Evolutionary conservation across 306 rosid genomes (phyloP).

Genomic region (Inga laurina): DNA sequence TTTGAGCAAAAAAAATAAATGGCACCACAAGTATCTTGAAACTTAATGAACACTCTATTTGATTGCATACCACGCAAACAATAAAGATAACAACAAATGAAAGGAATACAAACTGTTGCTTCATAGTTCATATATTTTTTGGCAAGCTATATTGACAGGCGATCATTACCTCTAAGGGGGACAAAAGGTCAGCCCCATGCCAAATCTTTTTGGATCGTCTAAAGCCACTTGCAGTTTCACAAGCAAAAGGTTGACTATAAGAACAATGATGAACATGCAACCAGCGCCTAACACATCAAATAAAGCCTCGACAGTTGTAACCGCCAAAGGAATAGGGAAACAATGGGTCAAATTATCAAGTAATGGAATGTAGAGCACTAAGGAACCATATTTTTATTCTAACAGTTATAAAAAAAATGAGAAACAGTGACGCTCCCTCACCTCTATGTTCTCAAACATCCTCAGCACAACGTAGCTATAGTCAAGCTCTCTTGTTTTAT

Average conservation of each 20-base stretch:
- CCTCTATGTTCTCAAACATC: constrained; percentile 93
- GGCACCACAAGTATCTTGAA: constrained; percentile 1
- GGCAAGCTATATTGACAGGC: constrained; percentile 12
- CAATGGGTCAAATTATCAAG: constrained; percentile 19
- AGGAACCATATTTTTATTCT: not conserved
- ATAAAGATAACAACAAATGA: not conserved
- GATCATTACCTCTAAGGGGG: no score
- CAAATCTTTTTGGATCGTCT: constrained; percentile 86
- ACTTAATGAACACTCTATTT: not conserved
- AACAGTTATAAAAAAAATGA: constrained; percentile 2
- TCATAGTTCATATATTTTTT: not conserved
- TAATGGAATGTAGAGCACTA: constrained; percentile 19
- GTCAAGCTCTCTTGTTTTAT: constrained; percentile 86
- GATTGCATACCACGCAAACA: not conserved
- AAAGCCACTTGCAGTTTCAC: constrained; percentile 53
- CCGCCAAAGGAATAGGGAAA: not conserved
- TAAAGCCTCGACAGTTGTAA: not conserved
- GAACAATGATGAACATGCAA: not conserved
- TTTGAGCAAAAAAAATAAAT: no score
- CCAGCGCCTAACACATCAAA: not conserved
- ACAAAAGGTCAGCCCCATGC: constrained; percentile 86
- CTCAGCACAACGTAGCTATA: constrained; percentile 88
- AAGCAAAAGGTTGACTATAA: not conserved
- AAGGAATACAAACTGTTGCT: constrained; percentile 2
- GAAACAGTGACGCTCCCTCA: constrained; percentile 33